Base-by-base conservation (phyloP, 139 green algal species). In the Haematococcus sp. region DNA sequence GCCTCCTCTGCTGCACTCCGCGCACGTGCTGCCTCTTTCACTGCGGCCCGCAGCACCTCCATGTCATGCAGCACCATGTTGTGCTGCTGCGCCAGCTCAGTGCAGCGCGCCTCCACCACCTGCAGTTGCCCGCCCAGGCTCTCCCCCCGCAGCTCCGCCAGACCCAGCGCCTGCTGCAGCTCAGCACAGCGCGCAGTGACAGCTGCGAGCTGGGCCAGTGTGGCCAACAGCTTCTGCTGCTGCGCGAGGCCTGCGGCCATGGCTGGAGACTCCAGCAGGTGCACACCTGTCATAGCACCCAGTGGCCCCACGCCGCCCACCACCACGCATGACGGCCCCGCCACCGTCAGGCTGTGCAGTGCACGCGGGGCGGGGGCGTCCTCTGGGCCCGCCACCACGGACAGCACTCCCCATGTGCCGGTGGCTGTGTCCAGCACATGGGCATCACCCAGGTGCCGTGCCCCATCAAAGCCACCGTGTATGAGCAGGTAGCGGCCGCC, bases 401-500 rank as follows among this genome's bases (percentile, higher is more conserved):
- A 43, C 46, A 87, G 33, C 28, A 22, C 27, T 4, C 72, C 63
- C 83, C 83, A 88, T 2, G 22, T 63, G 27, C 49, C 44, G 9
- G 70, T 81, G 25, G 34, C 5, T 0, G 75, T 85, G 74, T 88
- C 83, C 33, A 86, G 79, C 22, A 80, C 63, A 27, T 67, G 75
- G 4, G 35, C 72, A 54, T 86, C 76, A 20, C 23, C 34, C 69
- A 87, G 65, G 40, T 78, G 23, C 3, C 43, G 23, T 13, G 35
- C 16, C 2, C 25, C 27, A 56, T 85, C 66, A 59, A 81, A 89
- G 32, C 84, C 84, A 30, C 84, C 84, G 58, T 85, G 78, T 20
- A 89, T 58, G 51, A 87, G 34, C 63, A 89, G 63, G 67, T 87
- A 83, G 28, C 76, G 78, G n/a, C 68, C 76, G 3, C 68, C 65